phyloP scores from a whole-genome alignment of 1,284 basidiomycete genomes.

The Xerocomus amazonicus region DNA sequence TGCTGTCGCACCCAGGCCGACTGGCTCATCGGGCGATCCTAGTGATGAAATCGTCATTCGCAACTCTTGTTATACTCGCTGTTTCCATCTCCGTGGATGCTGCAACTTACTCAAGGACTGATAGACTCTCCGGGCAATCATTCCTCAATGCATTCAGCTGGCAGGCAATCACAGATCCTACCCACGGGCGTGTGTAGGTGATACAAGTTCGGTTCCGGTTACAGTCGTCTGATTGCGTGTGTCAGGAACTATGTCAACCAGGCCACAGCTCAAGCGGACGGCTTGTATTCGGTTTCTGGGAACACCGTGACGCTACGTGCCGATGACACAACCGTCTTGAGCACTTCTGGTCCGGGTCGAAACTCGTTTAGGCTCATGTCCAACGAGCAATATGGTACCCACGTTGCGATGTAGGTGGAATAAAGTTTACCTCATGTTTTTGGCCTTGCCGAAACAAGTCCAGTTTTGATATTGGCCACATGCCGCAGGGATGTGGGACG shows the following conservation, averaged over 20 bases:
- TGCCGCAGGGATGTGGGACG: constrained; percentile 65
- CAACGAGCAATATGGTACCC: constrained; percentile 48
- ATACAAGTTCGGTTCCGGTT: neutral
- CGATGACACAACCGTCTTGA: constrained; percentile 47
- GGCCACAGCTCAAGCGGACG: constrained; percentile 41
- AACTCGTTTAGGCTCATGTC: constrained; percentile 57
- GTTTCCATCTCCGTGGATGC: too few species aligned
- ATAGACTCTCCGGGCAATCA: constrained; percentile 39
- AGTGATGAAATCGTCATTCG: too few species aligned
- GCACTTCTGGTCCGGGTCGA: constrained; percentile 47
- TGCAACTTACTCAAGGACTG: constrained; percentile 34
- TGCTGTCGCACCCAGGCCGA: too few species aligned
- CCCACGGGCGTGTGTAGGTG: constrained; percentile 45
- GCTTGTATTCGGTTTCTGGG: constrained; percentile 46
- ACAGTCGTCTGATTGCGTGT: neutral
- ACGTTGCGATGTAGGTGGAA: constrained; percentile 53
- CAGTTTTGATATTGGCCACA: constrained; percentile 36
- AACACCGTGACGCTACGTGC: constrained; percentile 52
- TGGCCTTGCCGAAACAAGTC: constrained; percentile 19
- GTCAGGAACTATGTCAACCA: constrained; percentile 52
- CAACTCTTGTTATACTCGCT: too few species aligned
- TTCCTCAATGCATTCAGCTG: constrained; percentile 45
- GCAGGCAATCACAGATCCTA: constrained; percentile 45
- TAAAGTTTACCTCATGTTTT: neutral
- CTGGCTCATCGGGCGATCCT: too few species aligned